Base-by-base conservation (phyloP, 1,139 yeast genomes). In the Schizosaccharomyces versatilis region DNA sequence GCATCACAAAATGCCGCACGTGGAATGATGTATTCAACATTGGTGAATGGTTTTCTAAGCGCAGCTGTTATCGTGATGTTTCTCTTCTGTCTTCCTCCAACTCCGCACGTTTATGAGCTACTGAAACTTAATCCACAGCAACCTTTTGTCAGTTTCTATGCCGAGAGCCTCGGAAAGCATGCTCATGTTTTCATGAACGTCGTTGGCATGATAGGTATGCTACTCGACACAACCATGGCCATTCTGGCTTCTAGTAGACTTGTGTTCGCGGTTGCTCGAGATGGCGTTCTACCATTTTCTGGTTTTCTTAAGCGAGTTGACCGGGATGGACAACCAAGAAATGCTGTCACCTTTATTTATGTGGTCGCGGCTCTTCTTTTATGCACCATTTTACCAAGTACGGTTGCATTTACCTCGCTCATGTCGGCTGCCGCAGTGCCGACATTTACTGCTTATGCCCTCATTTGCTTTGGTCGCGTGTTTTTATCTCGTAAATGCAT, bases 21-120 rank as follows among this genome's bases (percentile, higher is more conserved):
- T 57, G 84, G 84, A 38, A 79, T 80, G 60, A 78, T 78, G n/a
- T 65, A 79, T 67, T 79, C 84, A 9, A 72, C 82, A 12, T 64
- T 73, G 7, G 67, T 72, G 52, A 84, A 84, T 57, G 84, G 84
- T 53, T 53, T 71, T 15, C 65, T 80, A 54, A 85, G 85, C 1
- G 79, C 78, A 55, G 76, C 76, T 51, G 66, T 75, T 47, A 68
- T 70, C 56, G 77, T 80, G 39, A 74, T 81, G 61, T 74, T 79
- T 64, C 69, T 70, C 59, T 71, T 73, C 52, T 61, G 65, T 54
- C 59, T 60, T 7, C 65, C 65, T 8, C 78, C 78, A 62, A 65
- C 78, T 24, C 65, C 64, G 7, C 78, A 78, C 62, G 65, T 78
- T 36, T 49, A 7, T 36, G 51, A 57, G 36, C 59, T 61, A 41